A percentile compares a stretch with the other conserved stretches of the same genome.
Evolutionary conservation across 2,329 filamentous ascomycete species (phyloP).

Genomic region (Ophiocordyceps camponoti-leonardi): DNA sequence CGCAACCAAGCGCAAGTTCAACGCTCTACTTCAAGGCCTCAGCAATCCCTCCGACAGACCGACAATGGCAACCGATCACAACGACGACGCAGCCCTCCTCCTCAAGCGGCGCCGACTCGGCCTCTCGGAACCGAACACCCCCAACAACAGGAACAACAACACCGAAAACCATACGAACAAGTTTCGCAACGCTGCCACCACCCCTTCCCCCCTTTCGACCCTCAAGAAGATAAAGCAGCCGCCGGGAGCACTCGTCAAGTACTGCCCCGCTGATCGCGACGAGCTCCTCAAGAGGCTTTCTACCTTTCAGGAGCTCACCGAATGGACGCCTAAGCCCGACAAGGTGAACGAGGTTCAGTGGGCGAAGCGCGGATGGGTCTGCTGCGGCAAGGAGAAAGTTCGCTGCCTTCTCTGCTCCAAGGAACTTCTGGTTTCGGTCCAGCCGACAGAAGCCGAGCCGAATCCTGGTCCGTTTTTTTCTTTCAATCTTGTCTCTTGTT

Average conservation of each 20-base stretch:
- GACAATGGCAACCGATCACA: conserved; percentile 7
- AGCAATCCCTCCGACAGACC: conserved; percentile 20
- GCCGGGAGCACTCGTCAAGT: conserved; percentile 37
- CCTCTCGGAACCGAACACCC: conserved; percentile 21
- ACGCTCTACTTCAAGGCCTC: conserved; percentile 52
- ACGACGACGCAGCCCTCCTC: conserved; percentile 22
- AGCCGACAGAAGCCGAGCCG: conserved; percentile 39
- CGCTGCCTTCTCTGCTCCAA: conserved; percentile 72
- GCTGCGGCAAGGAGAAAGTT: conserved; percentile 67
- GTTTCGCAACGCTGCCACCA: neutral
- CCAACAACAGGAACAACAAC: conserved; percentile 6
- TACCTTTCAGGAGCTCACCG: conserved; percentile 79
- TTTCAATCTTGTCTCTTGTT: too few relatives aligned
- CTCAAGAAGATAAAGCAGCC: conserved; percentile 1
- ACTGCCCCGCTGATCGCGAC: conserved; percentile 71
- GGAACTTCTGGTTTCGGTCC: conserved; percentile 68
- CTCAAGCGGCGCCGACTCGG: conserved; percentile 36
- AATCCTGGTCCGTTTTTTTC: conserved; percentile 30
- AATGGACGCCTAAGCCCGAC: conserved; percentile 87
- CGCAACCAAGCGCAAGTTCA: conserved; percentile 71
- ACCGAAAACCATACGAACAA: too few relatives aligned
- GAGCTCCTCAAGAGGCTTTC: conserved; percentile 67
- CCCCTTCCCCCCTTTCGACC: conserved; percentile 7
- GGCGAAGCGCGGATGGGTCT: conserved; percentile 87
- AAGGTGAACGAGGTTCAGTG: conserved; percentile 78